Evolutionary conservation across 441 rosid genomes (phyloP).

Genomic region (Dalechampia spathulata): DNA sequence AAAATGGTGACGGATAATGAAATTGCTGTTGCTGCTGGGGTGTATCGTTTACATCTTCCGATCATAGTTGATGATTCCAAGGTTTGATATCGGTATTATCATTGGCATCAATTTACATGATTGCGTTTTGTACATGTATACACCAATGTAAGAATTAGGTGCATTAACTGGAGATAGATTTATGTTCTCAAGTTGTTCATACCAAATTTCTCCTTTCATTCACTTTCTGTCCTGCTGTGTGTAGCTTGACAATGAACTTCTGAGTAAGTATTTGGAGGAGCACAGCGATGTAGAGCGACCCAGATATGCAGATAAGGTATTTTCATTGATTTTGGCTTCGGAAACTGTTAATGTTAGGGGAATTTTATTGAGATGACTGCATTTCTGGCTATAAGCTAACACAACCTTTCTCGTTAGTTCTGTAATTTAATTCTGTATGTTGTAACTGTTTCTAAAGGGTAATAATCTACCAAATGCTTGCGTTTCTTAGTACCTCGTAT

Average conservation of each 20-base stretch:
- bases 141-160: background rate
- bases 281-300: conserved; percentile 50
- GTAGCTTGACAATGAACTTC: conserved; percentile 79
- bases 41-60: conserved; percentile 76
- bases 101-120: background rate
- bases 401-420: background rate
- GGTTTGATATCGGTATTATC: conserved; percentile 28
- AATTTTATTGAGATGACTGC: too few species aligned
- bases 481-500: conserved; percentile 60
- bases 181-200: background rate
- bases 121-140: conserved; percentile 1
- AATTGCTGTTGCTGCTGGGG: conserved; percentile 72
- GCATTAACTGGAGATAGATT: background rate
- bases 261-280: conserved; percentile 53
- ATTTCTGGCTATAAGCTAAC: too few species aligned
- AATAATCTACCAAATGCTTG: conserved; percentile 12
- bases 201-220: background rate
- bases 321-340: too few species aligned
- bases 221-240: conserved; percentile 20
- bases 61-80: conserved; percentile 72
- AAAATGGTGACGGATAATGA: conserved; percentile 73
- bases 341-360: too few species aligned
- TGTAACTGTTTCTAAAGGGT: conserved; percentile 6
- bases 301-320: conserved; percentile 40
- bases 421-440: background rate